These are phyloP conservation scores for Pinus tabuliformis DNA, from an alignment of 75 land plant genomes.

Conservation along the genomic window DNA sequence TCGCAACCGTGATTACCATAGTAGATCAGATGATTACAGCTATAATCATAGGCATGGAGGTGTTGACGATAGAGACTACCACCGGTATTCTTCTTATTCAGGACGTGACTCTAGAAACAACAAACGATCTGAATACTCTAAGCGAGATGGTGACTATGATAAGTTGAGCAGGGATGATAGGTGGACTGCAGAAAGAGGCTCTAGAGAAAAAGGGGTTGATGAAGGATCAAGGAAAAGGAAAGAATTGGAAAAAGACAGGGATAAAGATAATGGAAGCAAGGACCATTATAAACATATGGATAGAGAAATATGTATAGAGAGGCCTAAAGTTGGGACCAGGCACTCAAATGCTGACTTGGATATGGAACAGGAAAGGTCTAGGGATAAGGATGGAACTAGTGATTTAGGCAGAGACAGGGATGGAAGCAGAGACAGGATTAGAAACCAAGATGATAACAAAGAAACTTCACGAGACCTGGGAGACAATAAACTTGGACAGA, in stretches of 20 bases:
- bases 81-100: conserved; percentile 31
- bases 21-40: conserved; percentile 35
- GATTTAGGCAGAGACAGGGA: conserved; percentile 16
- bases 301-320: conserved; percentile 21
- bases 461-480: conserved; percentile 17
- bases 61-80: conserved; percentile 28
- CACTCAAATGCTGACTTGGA: conserved; percentile 4
- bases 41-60: conserved; percentile 28
- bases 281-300: conserved; percentile 14
- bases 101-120: conserved; percentile 32
- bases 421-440: conserved; percentile 21
- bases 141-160: conserved; percentile 23
- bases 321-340: conserved; percentile 21
- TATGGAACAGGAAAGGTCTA: conserved; percentile 11
- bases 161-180: conserved; percentile 20
- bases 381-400: conserved; percentile 7
- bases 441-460: conserved; percentile 24
- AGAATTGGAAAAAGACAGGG: conserved; percentile 37
- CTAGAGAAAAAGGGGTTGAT: conserved; percentile 32
- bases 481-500: conserved; percentile 20
- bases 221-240: conserved; percentile 21
- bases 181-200: conserved; percentile 17
- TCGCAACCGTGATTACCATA: conserved; percentile 18
- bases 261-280: conserved; percentile 6
- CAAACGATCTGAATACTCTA: conserved; percentile 15